Conservation (phyloP, 345 rosid genomes). For the Eucalyptus cloeziana region DNA sequence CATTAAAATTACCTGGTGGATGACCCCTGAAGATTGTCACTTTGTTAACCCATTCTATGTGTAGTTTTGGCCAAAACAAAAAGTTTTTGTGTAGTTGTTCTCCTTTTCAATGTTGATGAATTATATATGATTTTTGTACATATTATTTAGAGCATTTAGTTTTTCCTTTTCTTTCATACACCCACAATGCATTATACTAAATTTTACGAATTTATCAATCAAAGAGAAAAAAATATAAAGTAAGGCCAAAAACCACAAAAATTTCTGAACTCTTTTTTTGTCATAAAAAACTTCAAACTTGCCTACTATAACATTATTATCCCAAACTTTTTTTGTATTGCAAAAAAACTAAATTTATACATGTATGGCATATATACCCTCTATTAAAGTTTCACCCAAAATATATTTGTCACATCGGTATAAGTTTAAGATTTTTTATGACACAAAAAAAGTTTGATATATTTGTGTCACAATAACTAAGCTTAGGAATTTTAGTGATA, state of each 20-base stretch:
- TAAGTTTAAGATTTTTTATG: no score
- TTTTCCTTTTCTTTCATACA: not conserved
- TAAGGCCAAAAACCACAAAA: no score
- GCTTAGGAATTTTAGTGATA: no score
- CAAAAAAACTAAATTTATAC: fast-evolving
- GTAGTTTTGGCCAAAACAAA: not conserved
- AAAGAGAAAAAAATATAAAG: not conserved
- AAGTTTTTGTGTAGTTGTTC: not conserved
- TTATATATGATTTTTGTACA: not conserved
- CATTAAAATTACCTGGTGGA: not conserved
- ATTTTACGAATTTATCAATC: not conserved
- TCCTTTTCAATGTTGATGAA: not conserved
- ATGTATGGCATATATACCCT: no score
- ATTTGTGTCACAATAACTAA: no score
- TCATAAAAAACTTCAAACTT: no score
- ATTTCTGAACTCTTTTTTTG: no score
- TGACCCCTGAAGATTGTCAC: not conserved
- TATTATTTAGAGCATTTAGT: not conserved
- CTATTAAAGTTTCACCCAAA: no score
- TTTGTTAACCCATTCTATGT: not conserved
- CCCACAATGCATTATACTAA: not conserved
- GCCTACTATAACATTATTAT: no score
- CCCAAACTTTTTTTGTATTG: no score
- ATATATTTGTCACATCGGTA: no score
- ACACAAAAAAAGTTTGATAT: no score